Evolutionary conservation across 495 filamentous ascomycete species (phyloP), one percentile per base, ranked within the genome.

Genomic region (Thermothielavioides terrestris): DNA sequence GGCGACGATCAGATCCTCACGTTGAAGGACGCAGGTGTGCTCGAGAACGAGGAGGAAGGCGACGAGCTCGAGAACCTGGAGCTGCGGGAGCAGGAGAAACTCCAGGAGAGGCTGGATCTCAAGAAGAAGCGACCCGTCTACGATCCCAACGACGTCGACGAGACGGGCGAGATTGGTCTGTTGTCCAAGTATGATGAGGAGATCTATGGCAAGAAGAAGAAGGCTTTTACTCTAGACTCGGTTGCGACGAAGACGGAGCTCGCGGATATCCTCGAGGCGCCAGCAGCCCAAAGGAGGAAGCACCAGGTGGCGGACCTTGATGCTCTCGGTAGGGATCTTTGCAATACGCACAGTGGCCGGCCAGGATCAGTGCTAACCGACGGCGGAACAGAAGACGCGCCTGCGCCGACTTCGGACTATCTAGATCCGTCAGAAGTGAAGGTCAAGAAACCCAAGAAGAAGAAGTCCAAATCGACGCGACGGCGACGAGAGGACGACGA

Each of bases 61-160:
- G 92, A 98, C 60, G 91, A 96, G 66, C 75, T 98, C 23, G 85
- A 97, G 63, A 88, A 90, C 58, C 51, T 85, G n/a, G 75, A 84
- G 5, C 59, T 97, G 51, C 77, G 75, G 30, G 92, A 92, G 57
- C 76, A 77, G 50, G 91, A 96, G 61, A 85, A 77, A 60, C 68
- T 90, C 23, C 72, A 77, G 15, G 85, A 95, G 65, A 83, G 76
- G 58, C 68, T 94, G 14, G 82, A 91, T 45, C 67, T 90, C 39
- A 95, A 96, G 75, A 95, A 92, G 79, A 88, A 87, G 68, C 89
- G 86, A 68, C 86, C 86, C 0, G 80, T 82, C 2, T 98, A 98
- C 58, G 85, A 97, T 57, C 89, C 90, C 2, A 78, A 86, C 55
- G 83, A 83, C 38, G 73, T 80, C 14, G 81, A 81, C 47, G 85